Percentiles rank a stretch among this genome's conserved stretches.
Evolutionary conservation across 805 yeast genomes (phyloP).

Genomic region (Suhomyces emberorum): DNA sequence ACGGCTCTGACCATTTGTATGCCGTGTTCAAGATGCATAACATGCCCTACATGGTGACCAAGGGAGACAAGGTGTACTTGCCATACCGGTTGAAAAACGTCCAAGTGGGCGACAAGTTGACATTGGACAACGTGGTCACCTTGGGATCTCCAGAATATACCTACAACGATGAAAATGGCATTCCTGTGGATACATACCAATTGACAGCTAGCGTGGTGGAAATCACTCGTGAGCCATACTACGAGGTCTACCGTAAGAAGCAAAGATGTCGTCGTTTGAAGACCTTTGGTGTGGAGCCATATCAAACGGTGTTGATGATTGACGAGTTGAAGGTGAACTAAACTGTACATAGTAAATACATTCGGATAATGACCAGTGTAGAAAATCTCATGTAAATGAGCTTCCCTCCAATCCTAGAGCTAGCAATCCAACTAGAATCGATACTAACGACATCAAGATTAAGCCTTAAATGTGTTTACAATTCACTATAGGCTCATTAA

Average conservation of each 20-base stretch:
- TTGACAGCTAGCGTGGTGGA: slow-evolving; percentile 82
- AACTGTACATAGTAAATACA: too few relatives aligned
- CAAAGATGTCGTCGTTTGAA: slow-evolving; percentile 76
- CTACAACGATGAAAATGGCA: slow-evolving; percentile 40
- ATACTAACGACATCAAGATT: too few relatives aligned
- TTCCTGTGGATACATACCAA: slow-evolving; percentile 50
- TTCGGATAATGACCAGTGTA: too few relatives aligned
- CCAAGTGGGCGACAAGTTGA: slow-evolving; percentile 77
- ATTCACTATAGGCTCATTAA: too few relatives aligned
- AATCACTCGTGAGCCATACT: slow-evolving; percentile 76
- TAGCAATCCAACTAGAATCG: too few relatives aligned
- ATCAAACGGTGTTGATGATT: slow-evolving; percentile 73
- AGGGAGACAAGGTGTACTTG: slow-evolving; percentile 79
- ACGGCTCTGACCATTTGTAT: slow-evolving; percentile 54
- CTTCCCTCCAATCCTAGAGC: too few relatives aligned
- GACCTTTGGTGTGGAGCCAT: slow-evolving; percentile 71
- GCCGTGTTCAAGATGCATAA: slow-evolving; percentile 81
- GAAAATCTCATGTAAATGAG: too few relatives aligned
- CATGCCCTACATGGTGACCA: slow-evolving; percentile 83
- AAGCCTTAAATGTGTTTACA: too few relatives aligned
- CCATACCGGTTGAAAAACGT: slow-evolving; percentile 78
- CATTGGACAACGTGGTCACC: slow-evolving; percentile 70
- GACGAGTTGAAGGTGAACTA: slow-evolving; percentile 58
- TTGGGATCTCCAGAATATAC: slow-evolving; percentile 86
- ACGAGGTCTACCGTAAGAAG: slow-evolving; percentile 52